Evolutionary conservation across 257 asterid genomes (phyloP).

Genomic region (Datura wrightii): DNA sequence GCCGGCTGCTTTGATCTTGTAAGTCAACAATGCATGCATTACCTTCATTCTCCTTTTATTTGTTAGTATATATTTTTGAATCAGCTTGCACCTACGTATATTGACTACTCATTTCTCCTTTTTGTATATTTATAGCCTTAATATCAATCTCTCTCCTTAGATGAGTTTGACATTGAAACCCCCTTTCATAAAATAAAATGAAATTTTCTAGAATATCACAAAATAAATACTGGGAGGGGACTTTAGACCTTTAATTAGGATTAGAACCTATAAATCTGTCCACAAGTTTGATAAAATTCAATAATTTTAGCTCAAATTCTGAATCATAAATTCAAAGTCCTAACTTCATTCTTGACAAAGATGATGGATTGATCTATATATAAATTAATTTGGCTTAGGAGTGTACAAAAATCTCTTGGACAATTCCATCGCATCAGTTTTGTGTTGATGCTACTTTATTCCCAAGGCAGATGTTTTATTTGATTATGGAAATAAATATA

Average conservation of each 20-base stretch:
- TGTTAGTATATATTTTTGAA: background rate
- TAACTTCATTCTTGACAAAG: background rate
- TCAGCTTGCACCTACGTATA: background rate
- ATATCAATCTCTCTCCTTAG: too few species aligned
- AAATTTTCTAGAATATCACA: too few species aligned
- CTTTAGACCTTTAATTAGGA: too few species aligned
- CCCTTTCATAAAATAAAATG: too few species aligned
- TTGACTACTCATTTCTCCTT: background rate
- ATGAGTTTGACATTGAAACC: background rate
- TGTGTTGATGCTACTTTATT: too few species aligned
- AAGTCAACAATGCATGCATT: constrained; percentile 31
- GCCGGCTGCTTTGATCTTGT: constrained; percentile 51
- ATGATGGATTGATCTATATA: background rate
- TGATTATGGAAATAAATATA: background rate
- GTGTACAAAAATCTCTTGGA: too few species aligned
- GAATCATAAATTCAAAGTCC: background rate
- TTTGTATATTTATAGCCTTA: background rate
- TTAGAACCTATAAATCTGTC: background rate
- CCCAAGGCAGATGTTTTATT: background rate
- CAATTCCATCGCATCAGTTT: background rate
- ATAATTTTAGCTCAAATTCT: background rate
- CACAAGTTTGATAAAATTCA: too few species aligned
- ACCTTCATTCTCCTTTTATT: background rate
- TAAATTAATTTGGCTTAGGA: too few species aligned
- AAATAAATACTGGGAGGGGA: too few species aligned